A percentile compares a stretch with the other conserved stretches of the same genome.
phyloP scores from a whole-genome alignment of 2,329 filamentous ascomycete species.

The Alternaria longipes region DNA sequence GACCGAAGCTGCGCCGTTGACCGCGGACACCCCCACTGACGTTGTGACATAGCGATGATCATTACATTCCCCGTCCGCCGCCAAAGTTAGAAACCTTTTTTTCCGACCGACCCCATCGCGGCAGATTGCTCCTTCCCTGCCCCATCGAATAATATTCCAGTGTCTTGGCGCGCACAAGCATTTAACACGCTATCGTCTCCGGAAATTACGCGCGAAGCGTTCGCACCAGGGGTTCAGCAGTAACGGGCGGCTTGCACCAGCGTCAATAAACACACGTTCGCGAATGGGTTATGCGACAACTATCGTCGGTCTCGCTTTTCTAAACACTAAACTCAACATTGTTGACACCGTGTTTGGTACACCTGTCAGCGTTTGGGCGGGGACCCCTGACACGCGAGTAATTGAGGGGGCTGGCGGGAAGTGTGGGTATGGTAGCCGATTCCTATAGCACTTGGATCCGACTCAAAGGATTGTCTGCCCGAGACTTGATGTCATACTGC shows the following conservation, averaged over 20 bases:
- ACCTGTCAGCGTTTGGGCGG: conserved; percentile 11
- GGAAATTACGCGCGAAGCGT: conserved; percentile 7
- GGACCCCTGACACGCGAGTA: conserved; percentile 27
- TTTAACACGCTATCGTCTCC: conserved; percentile 6
- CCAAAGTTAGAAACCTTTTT: conserved; percentile 7
- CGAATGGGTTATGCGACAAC: neutral
- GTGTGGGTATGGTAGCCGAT: conserved; percentile 25
- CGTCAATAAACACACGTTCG: neutral
- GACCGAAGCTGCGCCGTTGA: conserved; percentile 17
- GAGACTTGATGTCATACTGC: conserved; percentile 35
- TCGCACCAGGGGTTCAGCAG: neutral
- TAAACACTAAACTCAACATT: conserved; percentile 1
- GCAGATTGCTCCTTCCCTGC: conserved; percentile 3
- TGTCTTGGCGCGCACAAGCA: conserved; percentile 7
- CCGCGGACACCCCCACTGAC: conserved; percentile 13
- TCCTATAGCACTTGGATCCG: conserved; percentile 18
- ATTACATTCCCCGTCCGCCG: conserved; percentile 2
- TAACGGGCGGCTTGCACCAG: neutral
- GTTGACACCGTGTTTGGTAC: conserved; percentile 4
- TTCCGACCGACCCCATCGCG: conserved; percentile 4
- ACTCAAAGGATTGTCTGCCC: conserved; percentile 11
- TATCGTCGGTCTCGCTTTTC: neutral
- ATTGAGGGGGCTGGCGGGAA: conserved; percentile 34
- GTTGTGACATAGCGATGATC: conserved; percentile 13
- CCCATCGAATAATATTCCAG: conserved; percentile 13